Evolutionary conservation across 768 basidiomycete species (phyloP).

Genomic region (Hemileccinum rubropunctum): DNA sequence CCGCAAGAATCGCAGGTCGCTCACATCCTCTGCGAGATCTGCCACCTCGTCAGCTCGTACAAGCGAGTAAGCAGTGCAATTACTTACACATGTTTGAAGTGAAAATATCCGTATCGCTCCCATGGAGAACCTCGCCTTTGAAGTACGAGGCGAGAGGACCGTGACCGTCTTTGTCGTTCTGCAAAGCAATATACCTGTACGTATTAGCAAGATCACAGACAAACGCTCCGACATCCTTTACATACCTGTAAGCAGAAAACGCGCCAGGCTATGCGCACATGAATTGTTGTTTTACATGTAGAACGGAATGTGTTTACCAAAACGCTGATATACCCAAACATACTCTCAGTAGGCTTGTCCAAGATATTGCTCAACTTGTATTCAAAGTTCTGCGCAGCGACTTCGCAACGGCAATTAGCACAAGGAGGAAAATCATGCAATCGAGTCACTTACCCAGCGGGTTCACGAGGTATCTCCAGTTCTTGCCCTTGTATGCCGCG

Average conservation of each 20-base stretch:
- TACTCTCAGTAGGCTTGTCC: constrained; percentile 83
- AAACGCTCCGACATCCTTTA: not conserved
- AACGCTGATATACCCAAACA: constrained; percentile 97
- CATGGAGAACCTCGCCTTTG: constrained; percentile 87
- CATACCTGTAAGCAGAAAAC: constrained; percentile 82
- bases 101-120: constrained; percentile 86
- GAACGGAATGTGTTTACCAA: constrained; percentile 45
- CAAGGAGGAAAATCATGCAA: not conserved
- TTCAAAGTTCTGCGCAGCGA: constrained; percentile 95
- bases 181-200: constrained; percentile 76
- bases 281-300: constrained; percentile 3
- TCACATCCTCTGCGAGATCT: constrained; percentile 90
- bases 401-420: constrained; percentile 33
- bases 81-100: constrained; percentile 93
- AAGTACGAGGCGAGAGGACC: constrained; percentile 97
- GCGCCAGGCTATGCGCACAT: constrained; percentile 69
- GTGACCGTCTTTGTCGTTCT: constrained; percentile 75
- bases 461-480: constrained; percentile 78
- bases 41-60: constrained; percentile 10
- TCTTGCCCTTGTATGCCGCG: constrained; percentile 86
- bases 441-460: constrained; percentile 61
- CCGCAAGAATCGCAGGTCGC: constrained; percentile 16
- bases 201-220: constrained; percentile 2
- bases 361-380: constrained; percentile 91
- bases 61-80: not conserved